Evolutionary conservation across 371 early-diverging fungal species (phyloP).

Genomic region (Cokeromyces recurvatus): DNA sequence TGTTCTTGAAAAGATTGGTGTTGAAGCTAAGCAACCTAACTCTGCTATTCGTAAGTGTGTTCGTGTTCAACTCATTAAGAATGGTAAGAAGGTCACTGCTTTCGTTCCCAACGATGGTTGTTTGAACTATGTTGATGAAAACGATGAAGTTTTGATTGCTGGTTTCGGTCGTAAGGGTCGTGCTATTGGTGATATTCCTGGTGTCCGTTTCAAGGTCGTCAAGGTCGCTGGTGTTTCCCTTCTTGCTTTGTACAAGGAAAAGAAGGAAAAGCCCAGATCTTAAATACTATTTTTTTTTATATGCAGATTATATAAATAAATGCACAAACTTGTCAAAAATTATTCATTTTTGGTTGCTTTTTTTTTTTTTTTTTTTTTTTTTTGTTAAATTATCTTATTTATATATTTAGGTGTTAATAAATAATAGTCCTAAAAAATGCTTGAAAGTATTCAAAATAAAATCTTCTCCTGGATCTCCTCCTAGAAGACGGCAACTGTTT

Average conservation of each 20-base stretch:
- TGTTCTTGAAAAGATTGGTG: conserved; percentile 99
- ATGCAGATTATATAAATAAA: too few species aligned
- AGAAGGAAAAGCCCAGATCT: conserved; percentile 99
- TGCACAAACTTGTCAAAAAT: too few species aligned
- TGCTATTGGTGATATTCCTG: conserved; percentile 99
- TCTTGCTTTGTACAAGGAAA: conserved; percentile 99
- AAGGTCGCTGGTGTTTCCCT: conserved; percentile 99
- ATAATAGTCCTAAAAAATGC: not conserved
- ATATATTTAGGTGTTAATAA: not conserved
- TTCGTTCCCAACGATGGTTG: conserved; percentile 99
- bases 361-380: not conserved
- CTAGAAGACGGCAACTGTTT: not conserved
- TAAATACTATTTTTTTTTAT: conserved; percentile 44
- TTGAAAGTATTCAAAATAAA: not conserved
- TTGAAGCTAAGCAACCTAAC: conserved; percentile 99
- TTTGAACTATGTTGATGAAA: conserved; percentile 97
- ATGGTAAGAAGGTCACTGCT: conserved; percentile 99
- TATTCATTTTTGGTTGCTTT: too few species aligned
- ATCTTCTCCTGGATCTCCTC: not conserved
- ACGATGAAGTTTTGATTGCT: conserved; percentile 95
- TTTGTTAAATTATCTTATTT: not conserved
- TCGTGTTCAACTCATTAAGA: conserved; percentile 99
- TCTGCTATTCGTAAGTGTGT: conserved; percentile 99
- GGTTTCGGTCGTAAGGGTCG: conserved; percentile 93
- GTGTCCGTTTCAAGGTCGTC: conserved; percentile 99